A percentile compares a stretch with the other conserved stretches of the same genome.
phyloP scores from a whole-genome alignment of 2,329 filamentous ascomycete species.

The Neonectria ditissima region DNA sequence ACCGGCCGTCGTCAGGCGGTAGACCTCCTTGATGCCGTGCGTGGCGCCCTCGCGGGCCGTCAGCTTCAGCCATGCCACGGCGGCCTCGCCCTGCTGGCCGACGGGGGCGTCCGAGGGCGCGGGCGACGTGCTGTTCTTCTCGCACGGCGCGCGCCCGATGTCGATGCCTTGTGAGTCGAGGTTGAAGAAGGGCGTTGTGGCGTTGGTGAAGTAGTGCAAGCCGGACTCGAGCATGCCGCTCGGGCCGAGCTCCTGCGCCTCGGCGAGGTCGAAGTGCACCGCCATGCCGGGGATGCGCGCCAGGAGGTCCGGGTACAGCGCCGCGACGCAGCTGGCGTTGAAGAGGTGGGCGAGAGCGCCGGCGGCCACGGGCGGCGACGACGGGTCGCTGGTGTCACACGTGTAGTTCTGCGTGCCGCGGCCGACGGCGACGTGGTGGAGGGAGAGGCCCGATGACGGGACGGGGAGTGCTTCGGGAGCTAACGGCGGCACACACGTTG shows the following conservation, averaged over 20 bases:
- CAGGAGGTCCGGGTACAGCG: constrained; percentile 75
- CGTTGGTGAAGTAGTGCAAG: constrained; percentile 82
- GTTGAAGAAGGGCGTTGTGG: constrained; percentile 82
- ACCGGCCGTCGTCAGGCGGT: constrained; percentile 85
- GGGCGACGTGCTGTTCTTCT: constrained; percentile 69
- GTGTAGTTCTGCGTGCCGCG: constrained; percentile 96
- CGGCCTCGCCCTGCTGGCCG: constrained; percentile 73
- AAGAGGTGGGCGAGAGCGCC: constrained; percentile 89
- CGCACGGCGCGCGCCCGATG: constrained; percentile 71
- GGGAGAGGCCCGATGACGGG: constrained; percentile 68
- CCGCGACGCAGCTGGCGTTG: constrained; percentile 85
- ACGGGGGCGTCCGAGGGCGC: constrained; percentile 72
- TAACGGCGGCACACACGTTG: constrained; percentile 44
- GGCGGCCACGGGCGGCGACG: constrained; percentile 70
- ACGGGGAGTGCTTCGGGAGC: constrained; percentile 70
- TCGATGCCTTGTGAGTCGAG: constrained; percentile 67
- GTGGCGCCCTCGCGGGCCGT: constrained; percentile 64
- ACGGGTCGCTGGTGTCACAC: constrained; percentile 72
- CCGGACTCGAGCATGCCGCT: constrained; percentile 75
- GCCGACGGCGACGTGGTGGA: constrained; percentile 86
- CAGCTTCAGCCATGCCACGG: constrained; percentile 86
- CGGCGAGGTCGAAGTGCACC: constrained; percentile 72
- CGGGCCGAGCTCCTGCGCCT: constrained; percentile 60
- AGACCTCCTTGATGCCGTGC: constrained; percentile 78
- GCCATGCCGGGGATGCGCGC: constrained; percentile 73